Conservation (phyloP, 148 eudicot species). For the Spergularia bocconei region DNA sequence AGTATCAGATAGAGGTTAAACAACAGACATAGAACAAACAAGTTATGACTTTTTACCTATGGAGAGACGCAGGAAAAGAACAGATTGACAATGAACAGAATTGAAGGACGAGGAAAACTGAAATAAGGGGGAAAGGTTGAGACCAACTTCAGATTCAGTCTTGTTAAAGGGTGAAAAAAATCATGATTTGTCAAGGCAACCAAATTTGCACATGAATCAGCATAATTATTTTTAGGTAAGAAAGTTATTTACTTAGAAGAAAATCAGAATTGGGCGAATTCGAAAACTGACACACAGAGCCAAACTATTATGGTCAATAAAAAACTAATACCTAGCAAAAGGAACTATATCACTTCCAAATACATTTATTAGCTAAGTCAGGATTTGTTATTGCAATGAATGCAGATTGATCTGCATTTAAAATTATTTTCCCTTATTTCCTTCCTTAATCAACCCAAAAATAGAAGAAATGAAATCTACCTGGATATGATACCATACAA, state of each 20-base stretch:
- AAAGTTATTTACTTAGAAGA: background rate
- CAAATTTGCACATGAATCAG: conserved; percentile 7
- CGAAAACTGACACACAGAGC: conserved; percentile 16
- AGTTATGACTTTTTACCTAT: background rate
- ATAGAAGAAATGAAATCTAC: conserved; percentile 4
- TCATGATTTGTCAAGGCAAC: conserved; percentile 2
- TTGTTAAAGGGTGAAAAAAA: background rate
- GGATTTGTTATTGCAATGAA: conserved; percentile 21
- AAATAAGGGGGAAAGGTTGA: background rate
- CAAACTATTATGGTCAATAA: conserved; percentile 19
- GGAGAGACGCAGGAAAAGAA: conserved; percentile 1
- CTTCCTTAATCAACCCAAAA: conserved; percentile 15
- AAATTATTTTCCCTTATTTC: conserved; percentile 5
- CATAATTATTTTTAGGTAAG: background rate
- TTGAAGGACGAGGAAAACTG: background rate
- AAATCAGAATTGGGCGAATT: background rate
- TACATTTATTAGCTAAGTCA: conserved; percentile 15
- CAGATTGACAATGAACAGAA: background rate
- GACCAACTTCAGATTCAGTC: background rate
- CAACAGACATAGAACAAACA: background rate
- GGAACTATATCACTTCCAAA: conserved; percentile 8
- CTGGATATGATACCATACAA: conserved; percentile 12
- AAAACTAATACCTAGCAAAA: conserved; percentile 4
- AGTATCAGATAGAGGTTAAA: background rate
- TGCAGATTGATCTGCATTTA: conserved; percentile 20